Percentiles rank a stretch among this genome's conserved stretches.
Evolutionary conservation across 192 early-diverging fungal species (phyloP).

Genomic region (Coemansia sp.): DNA sequence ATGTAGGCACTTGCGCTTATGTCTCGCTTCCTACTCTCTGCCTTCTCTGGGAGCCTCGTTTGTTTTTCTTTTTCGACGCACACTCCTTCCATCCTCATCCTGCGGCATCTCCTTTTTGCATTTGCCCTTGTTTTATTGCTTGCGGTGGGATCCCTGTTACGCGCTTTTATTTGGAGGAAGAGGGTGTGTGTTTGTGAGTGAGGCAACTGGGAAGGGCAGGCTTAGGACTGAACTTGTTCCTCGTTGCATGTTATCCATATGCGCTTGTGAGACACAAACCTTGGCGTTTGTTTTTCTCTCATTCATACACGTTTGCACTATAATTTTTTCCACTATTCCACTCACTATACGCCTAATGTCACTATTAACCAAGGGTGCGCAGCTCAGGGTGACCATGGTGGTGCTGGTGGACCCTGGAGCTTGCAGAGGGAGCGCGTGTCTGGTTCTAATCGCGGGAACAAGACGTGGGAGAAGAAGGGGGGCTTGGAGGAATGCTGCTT

Average conservation of each 20-base stretch:
- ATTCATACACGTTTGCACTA: constrained; percentile 11
- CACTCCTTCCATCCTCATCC: neutral
- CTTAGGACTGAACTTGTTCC: neutral
- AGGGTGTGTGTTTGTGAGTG: neutral
- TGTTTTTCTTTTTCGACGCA: neutral
- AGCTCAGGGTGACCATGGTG: too few species aligned
- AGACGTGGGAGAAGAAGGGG: neutral
- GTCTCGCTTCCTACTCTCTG: neutral
- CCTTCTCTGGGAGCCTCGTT: neutral
- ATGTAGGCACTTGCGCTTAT: constrained; percentile 4
- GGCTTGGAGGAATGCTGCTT: neutral
- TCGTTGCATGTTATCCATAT: neutral
- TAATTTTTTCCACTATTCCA: constrained; percentile 4
- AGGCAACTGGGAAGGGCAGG: neutral
- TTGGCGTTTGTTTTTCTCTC: constrained; percentile 10
- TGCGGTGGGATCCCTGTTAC: constrained; percentile 1
- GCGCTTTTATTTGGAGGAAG: neutral
- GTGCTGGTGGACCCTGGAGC: too few species aligned
- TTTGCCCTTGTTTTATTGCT: neutral
- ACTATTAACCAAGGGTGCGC: neutral
- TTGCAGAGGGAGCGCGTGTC: too few species aligned
- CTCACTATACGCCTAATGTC: neutral
- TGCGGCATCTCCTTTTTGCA: neutral
- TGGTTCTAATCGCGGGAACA: too few species aligned
- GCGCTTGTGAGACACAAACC: neutral